Percentiles rank a stretch among this genome's conserved stretches.
Conservation (phyloP, 768 basidiomycete species). For the Suillus subluteus region DNA sequence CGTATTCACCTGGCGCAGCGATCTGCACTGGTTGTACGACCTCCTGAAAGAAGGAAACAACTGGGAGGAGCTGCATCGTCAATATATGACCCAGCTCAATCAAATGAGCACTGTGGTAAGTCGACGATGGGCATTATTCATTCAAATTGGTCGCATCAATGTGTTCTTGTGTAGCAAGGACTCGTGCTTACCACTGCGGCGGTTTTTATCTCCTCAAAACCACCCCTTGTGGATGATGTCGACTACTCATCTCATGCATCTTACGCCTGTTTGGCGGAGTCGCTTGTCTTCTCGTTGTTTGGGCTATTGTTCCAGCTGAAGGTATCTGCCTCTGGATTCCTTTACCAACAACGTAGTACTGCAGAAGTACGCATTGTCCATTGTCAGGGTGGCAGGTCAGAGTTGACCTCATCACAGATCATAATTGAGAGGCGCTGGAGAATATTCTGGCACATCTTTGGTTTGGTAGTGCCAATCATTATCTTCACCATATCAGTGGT, state of each 20-base stretch:
- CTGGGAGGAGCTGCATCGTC: background rate
- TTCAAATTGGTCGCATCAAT: background rate
- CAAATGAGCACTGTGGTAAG: background rate
- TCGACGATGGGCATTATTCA: background rate
- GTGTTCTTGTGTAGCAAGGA: background rate
- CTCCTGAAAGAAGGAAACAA: background rate
- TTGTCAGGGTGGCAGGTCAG: background rate
- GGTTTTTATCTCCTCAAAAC: background rate
- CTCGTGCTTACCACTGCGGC: background rate
- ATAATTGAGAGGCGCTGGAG: background rate
- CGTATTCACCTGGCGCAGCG: background rate
- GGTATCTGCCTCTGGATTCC: background rate
- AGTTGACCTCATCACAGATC: background rate
- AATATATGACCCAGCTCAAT: background rate
- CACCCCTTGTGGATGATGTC: background rate
- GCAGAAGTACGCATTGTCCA: background rate
- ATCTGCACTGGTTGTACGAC: background rate
- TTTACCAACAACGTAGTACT: background rate
- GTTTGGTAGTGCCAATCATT: background rate
- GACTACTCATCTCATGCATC: background rate
- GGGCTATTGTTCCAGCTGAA: background rate
- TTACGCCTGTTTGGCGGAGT: constrained; percentile 1
- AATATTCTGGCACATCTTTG: background rate
- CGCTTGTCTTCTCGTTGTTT: background rate
- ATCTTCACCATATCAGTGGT: background rate